Conservation (phyloP, 495 filamentous ascomycete genomes). For the Tuber aestivum region DNA sequence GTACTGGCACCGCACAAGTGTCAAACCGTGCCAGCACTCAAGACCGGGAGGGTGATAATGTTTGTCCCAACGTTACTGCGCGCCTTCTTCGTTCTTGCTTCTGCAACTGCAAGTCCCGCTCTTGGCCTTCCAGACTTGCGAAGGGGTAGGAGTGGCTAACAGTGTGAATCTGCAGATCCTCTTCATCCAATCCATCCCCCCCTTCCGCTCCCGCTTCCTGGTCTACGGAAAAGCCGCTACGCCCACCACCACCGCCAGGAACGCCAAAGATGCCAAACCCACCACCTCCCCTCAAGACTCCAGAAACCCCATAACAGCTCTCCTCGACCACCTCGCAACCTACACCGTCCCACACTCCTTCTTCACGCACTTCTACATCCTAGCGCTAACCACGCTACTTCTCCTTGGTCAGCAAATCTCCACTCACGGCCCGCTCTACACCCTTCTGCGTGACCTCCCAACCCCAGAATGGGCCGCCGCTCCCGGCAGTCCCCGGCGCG, state of each 20-base stretch:
- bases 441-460: constrained; percentile 42
- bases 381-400: constrained; percentile 61
- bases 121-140: not conserved
- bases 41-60: not conserved
- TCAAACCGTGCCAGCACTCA: too few relatives aligned
- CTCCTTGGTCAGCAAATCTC: constrained; percentile 74
- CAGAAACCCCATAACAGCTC: constrained; percentile 42
- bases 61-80: not conserved
- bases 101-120: not conserved
- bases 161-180: constrained; percentile 16
- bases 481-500: constrained; percentile 31
- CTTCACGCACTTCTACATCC: constrained; percentile 81
- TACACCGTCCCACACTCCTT: constrained; percentile 73
- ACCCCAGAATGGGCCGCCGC: constrained; percentile 30
- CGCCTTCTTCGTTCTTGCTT: not conserved
- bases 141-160: not conserved
- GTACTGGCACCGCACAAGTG: not conserved
- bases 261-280: constrained; percentile 18
- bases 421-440: constrained; percentile 51
- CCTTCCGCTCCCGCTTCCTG: constrained; percentile 32
- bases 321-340: constrained; percentile 54
- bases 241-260: constrained; percentile 7
- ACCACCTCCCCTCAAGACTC: constrained; percentile 27
- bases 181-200: constrained; percentile 22
- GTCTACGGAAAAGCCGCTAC: constrained; percentile 35